Evolutionary conservation across 2,329 filamentous ascomycete genomes (phyloP).

Genomic region (Ceratocystis huliohia): DNA sequence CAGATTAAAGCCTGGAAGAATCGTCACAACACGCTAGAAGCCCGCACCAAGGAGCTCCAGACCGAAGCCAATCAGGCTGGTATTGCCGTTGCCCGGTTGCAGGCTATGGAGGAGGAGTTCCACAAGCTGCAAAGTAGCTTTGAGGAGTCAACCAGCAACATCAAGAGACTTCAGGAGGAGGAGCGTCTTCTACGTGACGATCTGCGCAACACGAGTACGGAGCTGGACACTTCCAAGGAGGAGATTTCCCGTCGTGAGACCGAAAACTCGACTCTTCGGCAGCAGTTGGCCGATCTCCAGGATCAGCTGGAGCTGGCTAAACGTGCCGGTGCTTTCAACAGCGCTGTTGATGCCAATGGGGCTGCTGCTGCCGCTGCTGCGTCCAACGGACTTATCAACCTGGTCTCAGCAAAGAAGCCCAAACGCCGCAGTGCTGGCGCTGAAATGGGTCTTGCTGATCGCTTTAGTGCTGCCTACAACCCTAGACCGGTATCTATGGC

Average conservation of each 20-base stretch:
- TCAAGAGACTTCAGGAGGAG: constrained; percentile 90
- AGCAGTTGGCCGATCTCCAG: constrained; percentile 80
- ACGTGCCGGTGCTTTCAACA: constrained; percentile 55
- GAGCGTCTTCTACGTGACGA: constrained; percentile 76
- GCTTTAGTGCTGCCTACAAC: constrained; percentile 86
- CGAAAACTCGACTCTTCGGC: constrained; percentile 72
- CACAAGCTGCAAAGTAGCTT: constrained; percentile 77
- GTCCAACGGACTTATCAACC: constrained; percentile 75
- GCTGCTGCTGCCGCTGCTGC: constrained; percentile 31
- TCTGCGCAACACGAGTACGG: constrained; percentile 62
- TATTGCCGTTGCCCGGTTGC: constrained; percentile 80
- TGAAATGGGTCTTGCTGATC: constrained; percentile 72
- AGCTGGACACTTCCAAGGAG: constrained; percentile 67
- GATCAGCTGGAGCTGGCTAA: constrained; percentile 85
- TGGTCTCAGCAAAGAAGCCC: constrained; percentile 93
- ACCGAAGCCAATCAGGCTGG: constrained; percentile 95
- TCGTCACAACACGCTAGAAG: constrained; percentile 79
- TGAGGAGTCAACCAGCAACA: constrained; percentile 78
- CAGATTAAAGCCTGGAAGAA: constrained; percentile 96
- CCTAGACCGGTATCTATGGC: constrained; percentile 95
- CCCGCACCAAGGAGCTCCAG: constrained; percentile 83
- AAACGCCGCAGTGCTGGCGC: constrained; percentile 86
- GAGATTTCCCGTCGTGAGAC: constrained; percentile 64
- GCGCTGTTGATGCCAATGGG: constrained; percentile 43
- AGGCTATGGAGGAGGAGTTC: constrained; percentile 92